Conservation (phyloP, 768 basidiomycete genomes). For the Lactarius quietus region DNA sequence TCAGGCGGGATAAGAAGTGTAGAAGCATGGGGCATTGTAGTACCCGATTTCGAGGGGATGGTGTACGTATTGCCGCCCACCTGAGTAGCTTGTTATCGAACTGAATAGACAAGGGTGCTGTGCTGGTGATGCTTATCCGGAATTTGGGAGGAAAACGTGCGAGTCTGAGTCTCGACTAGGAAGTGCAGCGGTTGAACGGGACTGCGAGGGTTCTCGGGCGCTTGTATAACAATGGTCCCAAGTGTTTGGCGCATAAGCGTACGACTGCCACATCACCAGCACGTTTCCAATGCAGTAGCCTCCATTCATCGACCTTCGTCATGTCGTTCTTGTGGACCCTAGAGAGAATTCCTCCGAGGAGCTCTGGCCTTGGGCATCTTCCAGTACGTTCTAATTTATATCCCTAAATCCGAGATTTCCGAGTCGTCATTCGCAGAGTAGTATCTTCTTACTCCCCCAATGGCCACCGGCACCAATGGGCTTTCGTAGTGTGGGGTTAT, state of each 20-base stretch:
- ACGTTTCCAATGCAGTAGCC: no score
- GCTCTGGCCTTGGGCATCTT: background rate
- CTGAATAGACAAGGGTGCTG: background rate
- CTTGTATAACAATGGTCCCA: background rate
- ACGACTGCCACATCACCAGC: no score
- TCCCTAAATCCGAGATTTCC: no score
- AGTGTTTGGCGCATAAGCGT: background rate
- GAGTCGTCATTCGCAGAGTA: no score
- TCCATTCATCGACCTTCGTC: background rate
- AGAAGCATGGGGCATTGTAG: background rate
- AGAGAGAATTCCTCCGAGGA: background rate
- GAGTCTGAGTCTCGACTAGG: background rate
- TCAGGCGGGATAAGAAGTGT: background rate
- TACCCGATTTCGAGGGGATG: background rate
- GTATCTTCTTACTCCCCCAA: background rate
- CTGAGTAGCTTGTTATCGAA: background rate
- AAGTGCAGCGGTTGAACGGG: background rate
- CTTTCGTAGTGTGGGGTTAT: no score
- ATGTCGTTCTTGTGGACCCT: background rate
- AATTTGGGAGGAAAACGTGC: background rate
- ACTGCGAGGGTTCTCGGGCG: slow-evolving; percentile 18
- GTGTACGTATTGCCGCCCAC: background rate
- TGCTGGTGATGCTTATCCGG: background rate
- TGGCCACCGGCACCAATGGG: background rate
- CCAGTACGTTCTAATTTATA: no score